Percentiles rank a stretch among this genome's conserved stretches.
These are phyloP conservation scores for Metschnikowia anglica DNA, from an alignment of 805 yeast genomes.

Conservation along the genomic window DNA sequence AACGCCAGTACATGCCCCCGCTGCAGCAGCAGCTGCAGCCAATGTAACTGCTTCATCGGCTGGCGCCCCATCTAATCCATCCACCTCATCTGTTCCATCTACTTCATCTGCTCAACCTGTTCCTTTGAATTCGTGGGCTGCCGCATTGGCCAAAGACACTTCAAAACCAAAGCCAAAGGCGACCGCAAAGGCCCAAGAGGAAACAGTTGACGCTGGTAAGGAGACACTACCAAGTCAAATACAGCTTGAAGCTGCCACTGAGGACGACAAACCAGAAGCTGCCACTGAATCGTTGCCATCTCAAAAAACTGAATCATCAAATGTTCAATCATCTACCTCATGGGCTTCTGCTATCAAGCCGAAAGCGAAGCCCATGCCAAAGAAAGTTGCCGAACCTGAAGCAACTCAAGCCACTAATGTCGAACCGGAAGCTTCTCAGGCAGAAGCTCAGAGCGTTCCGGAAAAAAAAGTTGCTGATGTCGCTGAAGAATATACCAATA, in stretches of 20 bases:
- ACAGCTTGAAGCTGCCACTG: constrained; percentile 1
- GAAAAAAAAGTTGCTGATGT: constrained; percentile 15
- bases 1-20: constrained; percentile 18
- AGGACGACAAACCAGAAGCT: constrained; percentile 4
- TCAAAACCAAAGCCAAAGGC: constrained; percentile 33
- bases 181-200: constrained; percentile 17
- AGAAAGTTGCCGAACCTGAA: constrained; percentile 27
- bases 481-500: constrained; percentile 31
- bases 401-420: constrained; percentile 27
- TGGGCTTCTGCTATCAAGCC: constrained; percentile 71
- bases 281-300: constrained; percentile 4
- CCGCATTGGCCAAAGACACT: constrained; percentile 40
- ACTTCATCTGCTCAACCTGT: constrained; percentile 11
- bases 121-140: constrained; percentile 43
- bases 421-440: constrained; percentile 41
- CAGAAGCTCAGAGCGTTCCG: constrained; percentile 33
- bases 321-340: constrained; percentile 31
- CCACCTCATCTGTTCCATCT: constrained; percentile 21
- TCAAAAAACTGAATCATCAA: constrained; percentile 10
- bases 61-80: constrained; percentile 10
- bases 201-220: constrained; percentile 8
- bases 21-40: constrained; percentile 21
- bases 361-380: constrained; percentile 41
- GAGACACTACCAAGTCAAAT: constrained; percentile 3
- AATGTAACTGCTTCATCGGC: constrained; percentile 22